A percentile compares a stretch with the other conserved stretches of the same genome.
Evolutionary conservation across 306 rosid species (phyloP).

Genomic region (Lathyrus sativus): DNA sequence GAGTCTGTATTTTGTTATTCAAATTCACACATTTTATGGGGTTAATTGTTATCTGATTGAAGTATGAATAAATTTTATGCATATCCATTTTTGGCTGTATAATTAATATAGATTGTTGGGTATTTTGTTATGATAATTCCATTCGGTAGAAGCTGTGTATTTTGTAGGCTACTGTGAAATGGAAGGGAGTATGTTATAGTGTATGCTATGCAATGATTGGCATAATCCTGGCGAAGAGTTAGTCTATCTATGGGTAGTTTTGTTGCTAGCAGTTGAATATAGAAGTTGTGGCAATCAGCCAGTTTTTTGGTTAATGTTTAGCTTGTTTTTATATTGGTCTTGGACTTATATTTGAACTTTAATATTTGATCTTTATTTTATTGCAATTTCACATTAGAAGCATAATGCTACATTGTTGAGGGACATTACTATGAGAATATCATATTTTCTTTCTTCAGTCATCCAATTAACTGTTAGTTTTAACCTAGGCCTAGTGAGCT

Average conservation of each 20-base stretch:
- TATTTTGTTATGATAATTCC: background rate
- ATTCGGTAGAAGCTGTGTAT: background rate
- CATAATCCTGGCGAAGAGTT: background rate
- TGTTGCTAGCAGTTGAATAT: background rate
- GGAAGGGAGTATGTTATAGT: background rate
- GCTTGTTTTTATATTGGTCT: slow-evolving; percentile 12
- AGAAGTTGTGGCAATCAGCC: background rate
- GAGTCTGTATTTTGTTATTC: slow-evolving; percentile 42
- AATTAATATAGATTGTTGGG: background rate
- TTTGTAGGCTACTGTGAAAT: background rate
- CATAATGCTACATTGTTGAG: background rate
- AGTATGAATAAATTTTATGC: background rate
- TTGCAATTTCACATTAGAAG: background rate
- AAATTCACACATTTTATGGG: slow-evolving; percentile 10
- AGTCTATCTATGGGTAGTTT: background rate
- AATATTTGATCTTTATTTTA: background rate
- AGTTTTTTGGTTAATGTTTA: background rate
- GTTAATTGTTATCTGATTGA: slow-evolving; percentile 2
- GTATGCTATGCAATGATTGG: background rate
- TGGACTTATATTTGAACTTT: slow-evolving; percentile 6
- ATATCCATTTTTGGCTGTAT: background rate
- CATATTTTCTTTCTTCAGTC: background rate
- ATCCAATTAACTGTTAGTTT: background rate
- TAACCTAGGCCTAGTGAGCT: background rate
- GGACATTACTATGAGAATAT: background rate